Conservation (phyloP, 768 basidiomycete species). For the Pisolithus sp. region DNA sequence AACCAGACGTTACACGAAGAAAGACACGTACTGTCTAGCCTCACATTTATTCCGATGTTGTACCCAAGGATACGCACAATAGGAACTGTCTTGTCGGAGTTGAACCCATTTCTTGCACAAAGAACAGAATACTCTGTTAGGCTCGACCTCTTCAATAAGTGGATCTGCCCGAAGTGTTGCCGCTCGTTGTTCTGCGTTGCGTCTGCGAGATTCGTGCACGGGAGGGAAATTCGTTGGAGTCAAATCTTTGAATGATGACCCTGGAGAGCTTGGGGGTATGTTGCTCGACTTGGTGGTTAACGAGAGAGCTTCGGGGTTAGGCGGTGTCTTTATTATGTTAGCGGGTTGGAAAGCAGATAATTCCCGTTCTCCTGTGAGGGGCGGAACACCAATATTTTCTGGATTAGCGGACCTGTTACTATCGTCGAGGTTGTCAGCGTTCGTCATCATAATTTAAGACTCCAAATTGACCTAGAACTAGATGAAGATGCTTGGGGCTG, state of each 20-base stretch:
- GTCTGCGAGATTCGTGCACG: conserved; percentile 57
- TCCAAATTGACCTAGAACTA: conserved; percentile 14
- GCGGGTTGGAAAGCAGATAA: conserved; percentile 15
- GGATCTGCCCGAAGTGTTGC: conserved; percentile 62
- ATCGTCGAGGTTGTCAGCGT: not conserved
- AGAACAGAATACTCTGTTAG: conserved; percentile 66
- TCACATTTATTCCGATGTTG: conserved; percentile 75
- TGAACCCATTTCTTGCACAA: conserved; percentile 82
- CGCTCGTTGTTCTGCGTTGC: conserved; percentile 76
- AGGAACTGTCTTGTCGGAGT: conserved; percentile 68
- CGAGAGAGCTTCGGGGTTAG: conserved; percentile 5
- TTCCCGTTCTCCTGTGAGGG: conserved; percentile 26
- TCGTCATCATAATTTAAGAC: conserved; percentile 1
- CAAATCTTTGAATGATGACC: conserved; percentile 48
- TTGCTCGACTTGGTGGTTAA: conserved; percentile 8
- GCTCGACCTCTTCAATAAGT: conserved; percentile 64
- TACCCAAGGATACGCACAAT: conserved; percentile 78
- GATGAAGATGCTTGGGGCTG: conserved; percentile 19
- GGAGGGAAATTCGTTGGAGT: conserved; percentile 52
- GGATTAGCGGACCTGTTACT: conserved; percentile 4
- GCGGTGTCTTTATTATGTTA: conserved; percentile 13
- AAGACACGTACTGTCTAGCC: conserved; percentile 53
- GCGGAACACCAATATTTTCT: conserved; percentile 20
- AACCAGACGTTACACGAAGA: not conserved
- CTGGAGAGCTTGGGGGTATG: conserved; percentile 23